These are phyloP conservation scores for Daldinia sp. DNA, from an alignment of 2,329 filamentous ascomycete species.

Conservation along the genomic window DNA sequence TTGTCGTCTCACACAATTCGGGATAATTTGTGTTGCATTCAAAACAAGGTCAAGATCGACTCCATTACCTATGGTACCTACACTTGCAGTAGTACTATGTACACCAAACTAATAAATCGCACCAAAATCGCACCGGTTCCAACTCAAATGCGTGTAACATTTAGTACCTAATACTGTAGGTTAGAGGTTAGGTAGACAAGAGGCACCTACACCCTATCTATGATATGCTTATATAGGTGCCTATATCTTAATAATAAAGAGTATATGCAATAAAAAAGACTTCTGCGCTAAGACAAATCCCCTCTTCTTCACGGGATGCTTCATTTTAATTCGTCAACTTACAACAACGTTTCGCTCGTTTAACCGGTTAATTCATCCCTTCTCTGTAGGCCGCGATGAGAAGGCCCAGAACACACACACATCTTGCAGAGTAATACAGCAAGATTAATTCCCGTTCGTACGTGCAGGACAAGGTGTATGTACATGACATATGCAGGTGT, in stretches of 20 bases:
- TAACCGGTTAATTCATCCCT: background rate
- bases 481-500: conserved; percentile 3
- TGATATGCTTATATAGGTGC: background rate
- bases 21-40: conserved; percentile 32
- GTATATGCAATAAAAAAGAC: conserved; percentile 10
- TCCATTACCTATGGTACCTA: too few species aligned
- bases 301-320: background rate
- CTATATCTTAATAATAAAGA: background rate
- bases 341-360: background rate
- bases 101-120: too few species aligned
- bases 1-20: conserved; percentile 5
- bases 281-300: conserved; percentile 1
- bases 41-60: conserved; percentile 20
- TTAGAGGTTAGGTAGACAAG: too few species aligned
- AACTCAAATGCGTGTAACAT: background rate
- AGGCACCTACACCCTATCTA: background rate
- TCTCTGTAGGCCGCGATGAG: too few species aligned
- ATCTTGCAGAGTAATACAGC: background rate
- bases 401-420: background rate
- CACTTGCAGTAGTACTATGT: too few species aligned
- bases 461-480: background rate
- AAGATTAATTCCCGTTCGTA: background rate
- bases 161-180: background rate
- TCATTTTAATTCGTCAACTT: background rate
- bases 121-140: background rate